Base-by-base conservation (phyloP, 163 green algal genomes). In the Chlamydomonas reinhardtii region DNA sequence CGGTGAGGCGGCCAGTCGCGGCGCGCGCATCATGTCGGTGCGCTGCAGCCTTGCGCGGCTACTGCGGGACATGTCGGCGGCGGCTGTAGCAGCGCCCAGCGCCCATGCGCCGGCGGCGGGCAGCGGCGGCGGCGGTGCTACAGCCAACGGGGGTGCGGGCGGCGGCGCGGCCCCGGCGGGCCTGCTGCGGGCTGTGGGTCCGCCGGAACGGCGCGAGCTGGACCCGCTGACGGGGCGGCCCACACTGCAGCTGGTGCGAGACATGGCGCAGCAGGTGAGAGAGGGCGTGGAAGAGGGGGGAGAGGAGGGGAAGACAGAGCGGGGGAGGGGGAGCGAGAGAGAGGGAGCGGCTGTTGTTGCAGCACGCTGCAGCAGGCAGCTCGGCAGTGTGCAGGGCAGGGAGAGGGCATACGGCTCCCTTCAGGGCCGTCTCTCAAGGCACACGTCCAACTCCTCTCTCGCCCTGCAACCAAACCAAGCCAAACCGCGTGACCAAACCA, bases 201-300 rank as follows among this genome's bases (percentile, higher is more conserved):
- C 75, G 31, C 59, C 34, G 32, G 48, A 54, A 32, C 74, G 35
- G 15, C 76, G 80, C 1, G 85, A 89, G 65, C 35, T 92, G n/a
- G 91, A 94, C 81, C 84, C 88, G 1, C 61, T 84, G 25, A 91
- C 88, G 4, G 85, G 77, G 4, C 88, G 90, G 16, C 91, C 91
- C 72, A 92, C 90, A 72, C 90, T 94, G 71, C 74, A 90, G 88
- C 90, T 93, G 35, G 73, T 94, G 12, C 74, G 88, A 6, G 90
- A 94, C 74, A 92, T 92, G 78, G 88, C 85, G 35, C 82, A 92
- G 48, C 91, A 94, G 48, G 48, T 56, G 48, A 56, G 48, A 12
- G 48, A 48, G 39, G 39, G 39, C 39, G 39, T 8, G 39, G 39
- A 8, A 17, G 6, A 14, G 11, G 48, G 11, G 48, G 48, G 48